These are phyloP conservation scores for Ampelocalamus luodianensis DNA, from an alignment of 176 grass and related monocot species.

Conservation along the genomic window DNA sequence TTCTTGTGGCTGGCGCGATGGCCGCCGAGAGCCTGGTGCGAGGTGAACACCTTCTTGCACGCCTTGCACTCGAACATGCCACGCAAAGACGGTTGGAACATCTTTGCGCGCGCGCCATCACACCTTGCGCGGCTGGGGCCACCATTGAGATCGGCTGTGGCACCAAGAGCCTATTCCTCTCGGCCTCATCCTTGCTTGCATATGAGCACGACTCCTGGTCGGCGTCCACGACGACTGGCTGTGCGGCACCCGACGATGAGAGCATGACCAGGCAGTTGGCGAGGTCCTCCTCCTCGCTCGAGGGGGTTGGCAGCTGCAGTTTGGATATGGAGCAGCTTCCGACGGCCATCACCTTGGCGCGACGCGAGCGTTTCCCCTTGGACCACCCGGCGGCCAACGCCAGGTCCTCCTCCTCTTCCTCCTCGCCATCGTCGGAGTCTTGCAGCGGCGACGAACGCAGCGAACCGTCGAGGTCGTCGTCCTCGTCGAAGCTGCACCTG, in stretches of 20 bases:
- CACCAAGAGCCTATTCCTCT: constrained; percentile 9
- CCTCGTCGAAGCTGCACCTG: constrained; percentile 48
- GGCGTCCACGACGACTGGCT: not conserved
- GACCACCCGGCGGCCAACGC: constrained; percentile 42
- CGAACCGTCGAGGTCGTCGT: not conserved
- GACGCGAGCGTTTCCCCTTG: constrained; percentile 65
- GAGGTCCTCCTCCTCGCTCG: constrained; percentile 67
- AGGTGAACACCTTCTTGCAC: constrained; percentile 87
- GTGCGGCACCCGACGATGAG: constrained; percentile 27
- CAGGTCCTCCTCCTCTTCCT: not conserved
- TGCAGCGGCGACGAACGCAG: constrained; percentile 17
- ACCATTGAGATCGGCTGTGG: constrained; percentile 29
- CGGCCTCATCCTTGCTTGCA: constrained; percentile 36
- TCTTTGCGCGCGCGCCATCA: too few species aligned
- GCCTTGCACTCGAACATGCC: constrained; percentile 82
- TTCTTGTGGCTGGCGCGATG: constrained; percentile 92
- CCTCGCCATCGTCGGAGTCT: not conserved
- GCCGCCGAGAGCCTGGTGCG: constrained; percentile 85
- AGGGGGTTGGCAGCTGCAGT: not conserved
- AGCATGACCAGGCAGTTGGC: constrained; percentile 74
- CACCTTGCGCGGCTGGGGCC: too few species aligned
- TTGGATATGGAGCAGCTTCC: not conserved
- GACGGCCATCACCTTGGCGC: constrained; percentile 30
- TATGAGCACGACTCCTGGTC: constrained; percentile 45
- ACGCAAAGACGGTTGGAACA: too few species aligned